A percentile compares a stretch with the other conserved stretches of the same genome.
Evolutionary conservation across 2,329 filamentous ascomycete genomes (phyloP).

Genomic region (Penicillium sp.): DNA sequence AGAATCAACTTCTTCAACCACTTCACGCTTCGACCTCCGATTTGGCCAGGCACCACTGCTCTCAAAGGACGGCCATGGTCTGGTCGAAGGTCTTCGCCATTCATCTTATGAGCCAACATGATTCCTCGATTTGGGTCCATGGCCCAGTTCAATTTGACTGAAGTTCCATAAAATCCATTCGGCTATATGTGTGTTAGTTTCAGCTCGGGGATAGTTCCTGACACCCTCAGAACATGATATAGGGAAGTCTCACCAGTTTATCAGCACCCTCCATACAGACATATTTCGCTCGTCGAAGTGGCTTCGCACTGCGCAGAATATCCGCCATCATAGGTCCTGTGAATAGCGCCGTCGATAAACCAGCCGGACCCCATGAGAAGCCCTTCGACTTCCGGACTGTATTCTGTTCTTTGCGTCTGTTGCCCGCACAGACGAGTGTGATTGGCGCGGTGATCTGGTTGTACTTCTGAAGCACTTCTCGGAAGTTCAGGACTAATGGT

Average conservation of each 20-base stretch:
- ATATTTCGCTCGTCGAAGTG: slow-evolving; percentile 70
- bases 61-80: slow-evolving; percentile 85
- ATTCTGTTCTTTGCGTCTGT: slow-evolving; percentile 90
- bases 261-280: slow-evolving; percentile 92
- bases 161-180: slow-evolving; percentile 87
- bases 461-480: slow-evolving; percentile 70
- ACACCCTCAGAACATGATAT: neutral
- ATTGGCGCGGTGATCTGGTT: slow-evolving; percentile 82
- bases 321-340: slow-evolving; percentile 77
- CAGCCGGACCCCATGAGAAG: slow-evolving; percentile 90
- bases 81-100: slow-evolving; percentile 74
- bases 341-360: slow-evolving; percentile 82
- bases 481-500: slow-evolving; percentile 69
- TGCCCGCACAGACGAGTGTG: slow-evolving; percentile 88
- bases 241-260: slow-evolving; percentile 56
- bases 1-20: slow-evolving; percentile 83
- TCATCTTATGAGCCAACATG: slow-evolving; percentile 88
- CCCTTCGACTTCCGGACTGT: slow-evolving; percentile 86
- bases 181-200: slow-evolving; percentile 50
- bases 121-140: slow-evolving; percentile 80
- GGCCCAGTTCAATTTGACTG: slow-evolving; percentile 82
- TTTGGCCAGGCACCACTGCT: slow-evolving; percentile 83
- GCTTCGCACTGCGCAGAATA: slow-evolving; percentile 66
- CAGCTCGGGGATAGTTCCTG: neutral
- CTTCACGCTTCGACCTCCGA: slow-evolving; percentile 88